Evolutionary conservation across 257 asterid species (phyloP), one percentile per base, ranked within the genome.

Genomic region (Nicotiana sylvestris): DNA sequence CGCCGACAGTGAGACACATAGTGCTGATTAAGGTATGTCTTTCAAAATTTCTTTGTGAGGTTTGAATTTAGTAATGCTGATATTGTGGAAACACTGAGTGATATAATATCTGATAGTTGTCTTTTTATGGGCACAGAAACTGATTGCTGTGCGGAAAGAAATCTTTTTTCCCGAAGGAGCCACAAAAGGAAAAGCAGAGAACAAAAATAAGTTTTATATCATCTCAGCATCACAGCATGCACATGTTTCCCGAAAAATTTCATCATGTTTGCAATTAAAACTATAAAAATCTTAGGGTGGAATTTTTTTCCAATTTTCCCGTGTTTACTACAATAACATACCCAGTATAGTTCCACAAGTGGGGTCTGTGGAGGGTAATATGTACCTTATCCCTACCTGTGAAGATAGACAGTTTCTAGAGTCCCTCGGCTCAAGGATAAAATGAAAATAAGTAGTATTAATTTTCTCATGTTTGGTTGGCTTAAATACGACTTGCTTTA

Each of bases 11-110:
- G 86, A 83, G 83, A 83, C 77, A 82, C 78, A 82, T 9, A 46
- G 77, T 43, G 53, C 86, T 87, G 92, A 81, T 81, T 83, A 82
- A 90, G 96, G 96, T 88, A 90, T 68, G 86, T 72, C 43, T 76
- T 76, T 46, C 83, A 70, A 62, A n/a, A 43, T 66, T 68, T 78
- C 66, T 33, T 39, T 1, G 33, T 17, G 66, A 81, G 81, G 49
- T 43, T 84, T 84, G 84, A 77, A 68, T 67, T 80, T 51, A 58
- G 61, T 33, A 60, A 77, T 76, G 83, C 68, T 76, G 83, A 82
- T 76, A 81, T 67, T 32, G 57, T 53, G 37, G 83, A 86, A 55
- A 82, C 61, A 83, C 62, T 21, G 17, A 53, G 61, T 33, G 46
- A 82, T 25, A 68, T 76, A 65, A n/a, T 39, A 39, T 85, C 86